Conservation (phyloP, 371 early-diverging fungal genomes). For the Ordospora pajunii region DNA sequence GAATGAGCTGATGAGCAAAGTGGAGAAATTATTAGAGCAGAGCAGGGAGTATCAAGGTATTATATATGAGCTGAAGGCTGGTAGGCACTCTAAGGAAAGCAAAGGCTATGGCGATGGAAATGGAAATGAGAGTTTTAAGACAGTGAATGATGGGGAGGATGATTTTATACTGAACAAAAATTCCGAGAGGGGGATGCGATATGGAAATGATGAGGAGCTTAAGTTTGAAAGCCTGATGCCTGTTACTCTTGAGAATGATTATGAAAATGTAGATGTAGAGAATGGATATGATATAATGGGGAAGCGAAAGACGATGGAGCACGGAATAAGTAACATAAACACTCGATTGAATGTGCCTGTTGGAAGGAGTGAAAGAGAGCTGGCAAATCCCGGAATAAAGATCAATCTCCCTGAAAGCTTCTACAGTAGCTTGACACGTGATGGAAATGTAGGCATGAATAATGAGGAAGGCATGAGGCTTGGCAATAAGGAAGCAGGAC, state of each 20-base stretch:
- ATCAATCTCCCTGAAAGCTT: neutral
- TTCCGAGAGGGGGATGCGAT: neutral
- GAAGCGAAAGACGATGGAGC: neutral
- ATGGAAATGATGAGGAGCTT: neutral
- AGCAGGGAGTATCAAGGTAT: conserved; percentile 33
- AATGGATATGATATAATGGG: neutral
- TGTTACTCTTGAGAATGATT: conserved; percentile 20
- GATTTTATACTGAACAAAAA: neutral
- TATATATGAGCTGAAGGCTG: conserved; percentile 10
- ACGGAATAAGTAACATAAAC: neutral
- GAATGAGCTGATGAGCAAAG: conserved; percentile 13
- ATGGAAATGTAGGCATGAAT: neutral
- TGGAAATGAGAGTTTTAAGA: conserved; percentile 17
- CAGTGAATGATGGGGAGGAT: conserved; percentile 13
- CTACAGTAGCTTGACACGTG: neutral
- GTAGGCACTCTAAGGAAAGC: neutral
- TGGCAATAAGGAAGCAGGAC: neutral
- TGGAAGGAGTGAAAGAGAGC: neutral
- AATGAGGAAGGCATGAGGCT: neutral
- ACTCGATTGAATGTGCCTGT: neutral
- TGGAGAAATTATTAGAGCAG: conserved; percentile 24
- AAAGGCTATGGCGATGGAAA: neutral
- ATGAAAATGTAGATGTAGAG: neutral
- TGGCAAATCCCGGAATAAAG: neutral
- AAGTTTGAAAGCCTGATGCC: neutral